phyloP scores from a whole-genome alignment of 352 stramenopile genomes.

The Phytophthora sp. region DNA sequence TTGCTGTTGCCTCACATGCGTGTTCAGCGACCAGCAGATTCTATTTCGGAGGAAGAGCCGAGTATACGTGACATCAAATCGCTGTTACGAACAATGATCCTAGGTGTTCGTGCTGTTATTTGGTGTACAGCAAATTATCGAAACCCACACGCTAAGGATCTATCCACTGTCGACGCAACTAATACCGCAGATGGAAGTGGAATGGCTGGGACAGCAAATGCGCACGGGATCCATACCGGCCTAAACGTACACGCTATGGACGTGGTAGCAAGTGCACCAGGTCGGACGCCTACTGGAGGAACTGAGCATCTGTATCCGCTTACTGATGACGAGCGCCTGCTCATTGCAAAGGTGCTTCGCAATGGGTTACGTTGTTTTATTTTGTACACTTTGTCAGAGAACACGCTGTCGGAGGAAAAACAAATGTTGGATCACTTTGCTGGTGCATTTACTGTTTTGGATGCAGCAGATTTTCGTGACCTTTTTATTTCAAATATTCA shows the following conservation, averaged over 20 bases:
- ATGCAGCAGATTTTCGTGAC: conserved; percentile 94
- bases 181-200: conserved; percentile 42
- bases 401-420: conserved; percentile 89
- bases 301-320: conserved; percentile 80
- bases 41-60: conserved; percentile 75
- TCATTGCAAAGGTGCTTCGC: conserved; percentile 95
- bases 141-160: conserved; percentile 85
- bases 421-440: conserved; percentile 98
- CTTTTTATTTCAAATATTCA: conserved; percentile 91
- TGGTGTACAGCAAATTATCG: conserved; percentile 97
- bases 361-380: conserved; percentile 94
- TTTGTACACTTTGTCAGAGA: conserved; percentile 91
- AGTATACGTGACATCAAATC: conserved; percentile 92
- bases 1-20: conserved; percentile 66
- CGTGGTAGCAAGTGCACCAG: conserved; percentile 13
- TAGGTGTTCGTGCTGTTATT: conserved; percentile 98
- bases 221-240: conserved; percentile 20
- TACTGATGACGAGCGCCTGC: conserved; percentile 91
- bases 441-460: conserved; percentile 95
- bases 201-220: conserved; percentile 18
- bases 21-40: conserved; percentile 53
- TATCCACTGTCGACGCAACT: conserved; percentile 82
- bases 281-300: conserved; percentile 19
- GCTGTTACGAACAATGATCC: conserved; percentile 96
- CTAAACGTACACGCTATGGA: conserved; percentile 30